phyloP scores from a whole-genome alignment of 2,329 filamentous ascomycete genomes.

The Venturia carpophila region DNA sequence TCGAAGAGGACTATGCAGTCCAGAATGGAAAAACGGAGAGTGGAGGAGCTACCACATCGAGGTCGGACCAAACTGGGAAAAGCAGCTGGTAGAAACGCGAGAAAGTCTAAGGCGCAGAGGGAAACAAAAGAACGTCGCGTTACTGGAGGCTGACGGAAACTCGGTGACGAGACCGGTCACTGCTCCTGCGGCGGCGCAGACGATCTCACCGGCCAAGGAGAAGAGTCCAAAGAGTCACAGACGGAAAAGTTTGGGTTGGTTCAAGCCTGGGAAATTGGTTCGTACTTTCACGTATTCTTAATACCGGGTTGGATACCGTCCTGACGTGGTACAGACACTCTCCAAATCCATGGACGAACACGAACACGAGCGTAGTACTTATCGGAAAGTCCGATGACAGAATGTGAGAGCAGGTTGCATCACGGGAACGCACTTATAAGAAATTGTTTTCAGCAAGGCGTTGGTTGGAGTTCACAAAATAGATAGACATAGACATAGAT shows the following conservation, averaged over 20 bases:
- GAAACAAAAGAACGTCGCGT: neutral
- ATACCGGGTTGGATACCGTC: neutral
- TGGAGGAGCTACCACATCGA: slow-evolving; percentile 7
- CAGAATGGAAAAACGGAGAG: neutral
- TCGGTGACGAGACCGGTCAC: neutral
- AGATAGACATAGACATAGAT: neutral
- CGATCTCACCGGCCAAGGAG: neutral
- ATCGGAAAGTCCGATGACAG: neutral
- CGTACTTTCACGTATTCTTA: neutral
- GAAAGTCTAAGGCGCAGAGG: neutral
- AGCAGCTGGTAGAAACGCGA: neutral
- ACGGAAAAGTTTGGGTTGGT: neutral
- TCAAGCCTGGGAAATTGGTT: slow-evolving; percentile 11
- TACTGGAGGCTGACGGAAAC: neutral
- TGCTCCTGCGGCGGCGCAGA: neutral
- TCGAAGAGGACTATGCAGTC: neutral
- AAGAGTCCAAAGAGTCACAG: slow-evolving; percentile 1
- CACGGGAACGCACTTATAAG: too few relatives aligned
- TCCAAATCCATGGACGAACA: neutral
- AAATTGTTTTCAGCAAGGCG: neutral
- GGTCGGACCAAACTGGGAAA: neutral
- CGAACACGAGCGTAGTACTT: neutral
- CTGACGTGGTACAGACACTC: neutral
- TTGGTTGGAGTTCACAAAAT: neutral
- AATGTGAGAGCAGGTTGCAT: neutral